Base-by-base conservation (phyloP, 108 stramenopile species). In the Licmophora abbreviata region DNA sequence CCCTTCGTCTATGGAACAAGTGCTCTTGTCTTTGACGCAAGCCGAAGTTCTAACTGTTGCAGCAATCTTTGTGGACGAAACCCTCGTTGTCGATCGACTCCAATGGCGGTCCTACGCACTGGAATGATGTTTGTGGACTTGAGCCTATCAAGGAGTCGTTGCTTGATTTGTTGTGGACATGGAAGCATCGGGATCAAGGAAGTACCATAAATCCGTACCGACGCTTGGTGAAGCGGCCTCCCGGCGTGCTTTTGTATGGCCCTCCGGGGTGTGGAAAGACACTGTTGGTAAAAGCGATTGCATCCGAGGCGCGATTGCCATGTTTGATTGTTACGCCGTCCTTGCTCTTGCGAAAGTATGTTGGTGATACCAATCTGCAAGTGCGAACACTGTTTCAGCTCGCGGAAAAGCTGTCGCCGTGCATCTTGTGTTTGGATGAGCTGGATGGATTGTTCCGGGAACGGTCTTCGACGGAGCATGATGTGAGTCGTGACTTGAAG, bases 181-280 rank as follows among this genome's bases (percentile, higher is more conserved):
- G 20, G 4, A 40, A 5, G 18, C 38, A 20, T 2, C 38, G 18
- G 38, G 3, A 15, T 5, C 20, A 20, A 2, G 20, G 38, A 40
- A n/a, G n/a, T n/a, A n/a, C n/a, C n/a, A 40, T 40, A 20, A 18
- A 40, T 20, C 38, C 5, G 20, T 15, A 40, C 38, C 38, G 5
- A 20, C 38, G 5, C 20, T 40, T 40, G 15, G 15, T 18, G 18
- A 40, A 40, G 20, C 38, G 64, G 88, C 92, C 5, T 89, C 89
- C 79, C 1, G 92, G 92, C 10, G 67, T 93, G 7, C 51, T 93
- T 12, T 52, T 97, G 4, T 95, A 93, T 62, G 96, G 96, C 7
- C 93, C 95, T 6, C 95, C 95, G 12, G 96, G 96, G 4, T 92
- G 89, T 38, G 96, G 96, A 15, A 97, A 97, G 67, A 77, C 64